These are phyloP conservation scores for Salisapilia sapeloensis DNA, from an alignment of 352 stramenopile species.

Conservation along the genomic window DNA sequence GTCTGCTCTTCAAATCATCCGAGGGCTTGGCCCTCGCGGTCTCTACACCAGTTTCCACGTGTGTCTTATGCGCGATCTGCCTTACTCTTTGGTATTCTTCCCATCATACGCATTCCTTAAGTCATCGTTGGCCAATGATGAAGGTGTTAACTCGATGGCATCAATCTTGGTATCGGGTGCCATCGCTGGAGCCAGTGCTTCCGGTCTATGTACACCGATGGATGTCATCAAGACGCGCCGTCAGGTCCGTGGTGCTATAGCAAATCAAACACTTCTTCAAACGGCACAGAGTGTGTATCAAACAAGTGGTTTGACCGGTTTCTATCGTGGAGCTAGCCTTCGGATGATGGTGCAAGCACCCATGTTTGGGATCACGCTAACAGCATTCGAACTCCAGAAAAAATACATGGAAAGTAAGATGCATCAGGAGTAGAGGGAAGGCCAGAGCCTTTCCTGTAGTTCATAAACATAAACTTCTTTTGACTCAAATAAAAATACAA, in stretches of 20 bases:
- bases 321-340: conserved; percentile 76
- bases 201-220: conserved; percentile 33
- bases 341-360: conserved; percentile 79
- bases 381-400: conserved; percentile 81
- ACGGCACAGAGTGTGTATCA: conserved; percentile 67
- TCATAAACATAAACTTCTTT: too few relatives aligned
- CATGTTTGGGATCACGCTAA: conserved; percentile 72
- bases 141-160: conserved; percentile 33
- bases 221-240: conserved; percentile 85
- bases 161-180: conserved; percentile 49
- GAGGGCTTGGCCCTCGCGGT: conserved; percentile 52
- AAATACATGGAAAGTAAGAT: conserved; percentile 80
- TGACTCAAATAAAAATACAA: too few relatives aligned
- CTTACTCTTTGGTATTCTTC: conserved; percentile 90
- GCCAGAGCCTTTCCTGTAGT: too few relatives aligned
- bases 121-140: conserved; percentile 19
- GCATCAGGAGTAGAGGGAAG: too few relatives aligned
- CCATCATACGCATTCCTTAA: conserved; percentile 70
- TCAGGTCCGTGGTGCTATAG: conserved; percentile 63
- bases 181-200: conserved; percentile 36
- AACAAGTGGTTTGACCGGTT: conserved; percentile 52
- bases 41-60: conserved; percentile 77
- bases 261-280: conserved; percentile 69
- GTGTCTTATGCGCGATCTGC: conserved; percentile 84
- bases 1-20: conserved; percentile 34